Conservation (phyloP, 73 alveolate species). For the Paramecium primaurelia region DNA sequence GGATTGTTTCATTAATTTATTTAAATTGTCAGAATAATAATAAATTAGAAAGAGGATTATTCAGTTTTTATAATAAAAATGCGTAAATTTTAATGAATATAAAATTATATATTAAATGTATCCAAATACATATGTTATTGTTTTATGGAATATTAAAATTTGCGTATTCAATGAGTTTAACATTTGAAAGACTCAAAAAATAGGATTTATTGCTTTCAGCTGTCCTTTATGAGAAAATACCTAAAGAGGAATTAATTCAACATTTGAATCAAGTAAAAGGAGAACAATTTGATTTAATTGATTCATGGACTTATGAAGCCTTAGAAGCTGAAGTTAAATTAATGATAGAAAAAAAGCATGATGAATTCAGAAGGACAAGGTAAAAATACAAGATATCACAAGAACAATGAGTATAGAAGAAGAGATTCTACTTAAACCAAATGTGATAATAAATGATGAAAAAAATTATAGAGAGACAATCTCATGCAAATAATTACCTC, state of each 20-base stretch:
- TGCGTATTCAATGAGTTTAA: slow-evolving; percentile 16
- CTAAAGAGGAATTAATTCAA: neutral
- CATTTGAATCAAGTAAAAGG: neutral
- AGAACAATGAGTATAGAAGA: neutral
- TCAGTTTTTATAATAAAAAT: neutral
- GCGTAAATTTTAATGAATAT: neutral
- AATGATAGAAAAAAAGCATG: neutral
- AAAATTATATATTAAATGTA: neutral
- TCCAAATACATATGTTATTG: neutral
- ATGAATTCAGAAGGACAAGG: neutral
- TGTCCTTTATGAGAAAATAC: neutral
- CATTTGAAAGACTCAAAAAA: neutral
- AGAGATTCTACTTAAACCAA: neutral
- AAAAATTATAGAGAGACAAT: neutral
- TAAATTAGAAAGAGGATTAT: neutral
- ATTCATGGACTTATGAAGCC: neutral
- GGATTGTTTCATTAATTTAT: neutral
- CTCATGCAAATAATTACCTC: neutral
- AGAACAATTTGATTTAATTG: neutral
- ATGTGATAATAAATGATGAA: slow-evolving; percentile 21
- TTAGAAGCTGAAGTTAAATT: neutral
- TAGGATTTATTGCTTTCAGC: neutral
- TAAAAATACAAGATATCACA: neutral
- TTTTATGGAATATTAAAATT: neutral
- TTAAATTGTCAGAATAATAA: neutral